Conservation (phyloP, 179 eudicot genomes). For the Spinacia oleracea region DNA sequence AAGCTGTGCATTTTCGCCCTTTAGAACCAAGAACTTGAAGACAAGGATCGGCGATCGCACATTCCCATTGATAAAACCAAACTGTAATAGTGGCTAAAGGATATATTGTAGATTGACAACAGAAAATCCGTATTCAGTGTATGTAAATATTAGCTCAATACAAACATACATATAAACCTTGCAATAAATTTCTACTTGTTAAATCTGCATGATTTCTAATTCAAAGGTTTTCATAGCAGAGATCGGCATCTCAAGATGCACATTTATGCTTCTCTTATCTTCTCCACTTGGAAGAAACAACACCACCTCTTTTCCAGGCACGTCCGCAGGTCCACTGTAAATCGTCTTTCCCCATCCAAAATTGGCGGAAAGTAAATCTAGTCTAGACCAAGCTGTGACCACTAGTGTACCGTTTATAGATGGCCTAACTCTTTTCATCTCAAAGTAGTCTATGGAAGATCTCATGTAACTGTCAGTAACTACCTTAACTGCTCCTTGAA, state of each 20-base stretch:
- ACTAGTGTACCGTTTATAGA: constrained; percentile 68
- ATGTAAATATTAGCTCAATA: constrained; percentile 3
- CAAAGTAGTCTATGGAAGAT: constrained; percentile 85
- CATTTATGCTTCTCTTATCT: constrained; percentile 57
- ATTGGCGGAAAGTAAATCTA: constrained; percentile 71
- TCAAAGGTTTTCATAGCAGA: constrained; percentile 69
- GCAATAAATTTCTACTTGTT: neutral
- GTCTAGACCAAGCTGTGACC: constrained; percentile 89
- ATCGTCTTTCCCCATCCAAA: constrained; percentile 94
- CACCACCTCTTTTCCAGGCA: constrained; percentile 88
- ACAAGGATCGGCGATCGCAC: neutral
- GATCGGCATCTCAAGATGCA: constrained; percentile 83
- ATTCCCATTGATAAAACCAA: neutral
- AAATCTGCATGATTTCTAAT: constrained; percentile 50
- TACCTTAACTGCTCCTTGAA: constrained; percentile 25
- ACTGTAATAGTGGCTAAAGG: too few relatives aligned
- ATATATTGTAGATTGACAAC: neutral
- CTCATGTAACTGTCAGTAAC: constrained; percentile 75
- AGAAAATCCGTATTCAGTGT: neutral
- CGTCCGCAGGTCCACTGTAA: constrained; percentile 72
- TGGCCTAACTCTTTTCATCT: constrained; percentile 74
- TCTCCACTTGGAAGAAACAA: constrained; percentile 72
- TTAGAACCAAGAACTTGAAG: neutral
- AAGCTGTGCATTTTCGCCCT: neutral
- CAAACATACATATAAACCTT: neutral